phyloP scores from a whole-genome alignment of 2,329 filamentous ascomycete species.

The Nannizziopsis arthrosporioides region DNA sequence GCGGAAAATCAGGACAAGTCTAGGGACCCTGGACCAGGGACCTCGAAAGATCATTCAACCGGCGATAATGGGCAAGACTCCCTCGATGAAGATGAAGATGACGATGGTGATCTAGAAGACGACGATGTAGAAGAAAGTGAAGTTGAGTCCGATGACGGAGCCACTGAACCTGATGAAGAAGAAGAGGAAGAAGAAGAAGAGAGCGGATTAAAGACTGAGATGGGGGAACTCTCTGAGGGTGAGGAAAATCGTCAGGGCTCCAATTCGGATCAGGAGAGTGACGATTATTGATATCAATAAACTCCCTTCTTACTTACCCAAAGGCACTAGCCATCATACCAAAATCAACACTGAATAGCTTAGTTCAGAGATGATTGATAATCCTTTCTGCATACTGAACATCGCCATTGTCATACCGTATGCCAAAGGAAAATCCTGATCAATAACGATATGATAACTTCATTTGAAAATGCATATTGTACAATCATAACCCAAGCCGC shows the following conservation, averaged over 20 bases:
- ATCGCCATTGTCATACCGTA: too few species aligned
- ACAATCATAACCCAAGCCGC: too few species aligned
- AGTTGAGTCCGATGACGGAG: background rate
- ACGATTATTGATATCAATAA: constrained; percentile 11
- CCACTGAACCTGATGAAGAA: constrained; percentile 12
- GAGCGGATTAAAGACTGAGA: constrained; percentile 11
- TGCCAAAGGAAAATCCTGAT: too few species aligned
- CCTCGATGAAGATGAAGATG: constrained; percentile 17
- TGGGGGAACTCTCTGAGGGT: constrained; percentile 14
- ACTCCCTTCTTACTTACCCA: background rate
- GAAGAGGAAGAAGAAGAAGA: constrained; percentile 9
- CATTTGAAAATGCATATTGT: too few species aligned
- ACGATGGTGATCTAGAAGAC: constrained; percentile 20
- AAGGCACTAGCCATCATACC: background rate
- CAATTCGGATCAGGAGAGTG: constrained; percentile 29
- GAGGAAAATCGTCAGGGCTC: constrained; percentile 21
- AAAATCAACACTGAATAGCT: too few species aligned
- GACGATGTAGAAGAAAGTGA: constrained; percentile 18
- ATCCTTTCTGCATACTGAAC: too few species aligned
- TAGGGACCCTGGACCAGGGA: too few species aligned
- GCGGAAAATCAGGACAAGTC: constrained; percentile 1
- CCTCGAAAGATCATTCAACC: background rate
- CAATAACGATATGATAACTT: too few species aligned
- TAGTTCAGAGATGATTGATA: too few species aligned
- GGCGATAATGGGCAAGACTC: too few species aligned